Evolutionary conservation across 768 basidiomycete genomes (phyloP).

Genomic region (Leccinum subgranulosum): DNA sequence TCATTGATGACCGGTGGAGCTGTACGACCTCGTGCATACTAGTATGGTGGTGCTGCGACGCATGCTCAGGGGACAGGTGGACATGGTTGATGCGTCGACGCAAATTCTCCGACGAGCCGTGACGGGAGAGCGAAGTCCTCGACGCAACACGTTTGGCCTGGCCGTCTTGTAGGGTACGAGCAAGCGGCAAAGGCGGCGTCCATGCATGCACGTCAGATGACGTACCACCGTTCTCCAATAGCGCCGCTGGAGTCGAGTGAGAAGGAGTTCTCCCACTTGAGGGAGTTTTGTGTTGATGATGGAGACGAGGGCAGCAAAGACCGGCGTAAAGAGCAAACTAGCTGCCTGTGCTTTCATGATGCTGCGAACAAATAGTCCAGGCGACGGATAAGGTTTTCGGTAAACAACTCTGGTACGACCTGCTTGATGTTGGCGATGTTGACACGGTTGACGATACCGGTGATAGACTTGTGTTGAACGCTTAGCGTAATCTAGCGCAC

Average conservation of each 20-base stretch:
- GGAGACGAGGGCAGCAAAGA: too few species aligned
- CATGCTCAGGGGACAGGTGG: slow-evolving; percentile 9
- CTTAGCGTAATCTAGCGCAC: too few species aligned
- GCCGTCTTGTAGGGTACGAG: slow-evolving; percentile 10
- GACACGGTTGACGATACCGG: too few species aligned
- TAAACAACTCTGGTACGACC: too few species aligned
- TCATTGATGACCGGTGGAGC: slow-evolving; percentile 51
- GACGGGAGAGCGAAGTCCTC: slow-evolving; percentile 13
- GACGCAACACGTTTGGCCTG: slow-evolving; percentile 12
- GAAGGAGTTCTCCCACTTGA: too few species aligned
- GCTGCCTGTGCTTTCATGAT: too few species aligned
- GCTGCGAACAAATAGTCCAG: too few species aligned
- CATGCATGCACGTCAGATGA: slow-evolving; percentile 8
- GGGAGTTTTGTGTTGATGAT: too few species aligned
- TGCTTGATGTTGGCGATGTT: too few species aligned
- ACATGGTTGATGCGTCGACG: slow-evolving; percentile 8
- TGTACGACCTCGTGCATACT: slow-evolving; percentile 8
- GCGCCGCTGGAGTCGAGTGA: background rate
- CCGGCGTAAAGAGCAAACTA: too few species aligned
- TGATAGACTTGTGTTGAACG: too few species aligned
- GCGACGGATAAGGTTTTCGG: too few species aligned
- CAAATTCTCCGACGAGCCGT: slow-evolving; percentile 23
- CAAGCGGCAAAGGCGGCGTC: slow-evolving; percentile 28
- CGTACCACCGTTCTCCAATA: slow-evolving; percentile 4
- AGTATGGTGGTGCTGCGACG: slow-evolving; percentile 4